A percentile compares a stretch with the other conserved stretches of the same genome.
phyloP scores from a whole-genome alignment of 2,329 filamentous ascomycete genomes.

The Aplosporella prunicola region DNA sequence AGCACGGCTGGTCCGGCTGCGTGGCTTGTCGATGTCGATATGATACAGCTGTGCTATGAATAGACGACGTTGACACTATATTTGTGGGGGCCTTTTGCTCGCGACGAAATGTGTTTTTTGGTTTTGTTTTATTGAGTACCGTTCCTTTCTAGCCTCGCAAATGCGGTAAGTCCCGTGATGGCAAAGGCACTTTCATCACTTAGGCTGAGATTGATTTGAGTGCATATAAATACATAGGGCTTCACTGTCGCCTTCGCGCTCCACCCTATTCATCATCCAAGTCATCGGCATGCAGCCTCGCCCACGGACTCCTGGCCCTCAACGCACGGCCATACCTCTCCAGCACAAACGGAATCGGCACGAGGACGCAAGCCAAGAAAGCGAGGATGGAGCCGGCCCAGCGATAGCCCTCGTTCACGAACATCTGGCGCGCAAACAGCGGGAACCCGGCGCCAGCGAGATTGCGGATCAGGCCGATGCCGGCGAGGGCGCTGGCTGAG shows the following conservation, averaged over 20 bases:
- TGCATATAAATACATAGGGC: too few relatives aligned
- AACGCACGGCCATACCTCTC: conserved; percentile 25
- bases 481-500: conserved; percentile 34
- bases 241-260: neutral
- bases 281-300: conserved; percentile 28
- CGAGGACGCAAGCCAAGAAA: conserved; percentile 20
- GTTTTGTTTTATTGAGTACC: too few relatives aligned
- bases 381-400: conserved; percentile 24
- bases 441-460: conserved; percentile 28
- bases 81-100: too few relatives aligned
- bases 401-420: conserved; percentile 21
- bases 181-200: too few relatives aligned
- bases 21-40: too few relatives aligned
- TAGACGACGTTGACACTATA: too few relatives aligned
- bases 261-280: conserved; percentile 14
- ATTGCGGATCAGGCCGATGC: conserved; percentile 31
- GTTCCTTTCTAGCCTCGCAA: too few relatives aligned
- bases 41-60: too few relatives aligned
- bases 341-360: conserved; percentile 27
- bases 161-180: too few relatives aligned
- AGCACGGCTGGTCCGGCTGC: too few relatives aligned
- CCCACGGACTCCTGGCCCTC: conserved; percentile 30
- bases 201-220: too few relatives aligned
- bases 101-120: too few relatives aligned
- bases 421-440: conserved; percentile 22